Evolutionary conservation across 2,329 filamentous ascomycete genomes (phyloP).

Genomic region (Cryphonectria carpinicola): DNA sequence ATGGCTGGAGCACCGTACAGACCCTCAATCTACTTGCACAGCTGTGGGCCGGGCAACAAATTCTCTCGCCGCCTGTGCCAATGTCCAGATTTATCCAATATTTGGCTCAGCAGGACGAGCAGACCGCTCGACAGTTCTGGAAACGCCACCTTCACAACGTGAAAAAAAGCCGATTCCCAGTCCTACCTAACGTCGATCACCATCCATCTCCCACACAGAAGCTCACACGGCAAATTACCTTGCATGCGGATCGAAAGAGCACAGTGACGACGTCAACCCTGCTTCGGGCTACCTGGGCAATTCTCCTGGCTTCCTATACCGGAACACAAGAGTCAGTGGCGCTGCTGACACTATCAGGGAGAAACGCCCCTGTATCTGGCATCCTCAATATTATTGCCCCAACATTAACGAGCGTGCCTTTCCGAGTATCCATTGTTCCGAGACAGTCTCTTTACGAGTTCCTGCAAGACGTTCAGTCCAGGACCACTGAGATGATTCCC

Average conservation of each 20-base stretch:
- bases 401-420: background rate
- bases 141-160: background rate
- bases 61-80: background rate
- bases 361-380: background rate
- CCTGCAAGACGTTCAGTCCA: background rate
- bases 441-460: background rate
- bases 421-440: background rate
- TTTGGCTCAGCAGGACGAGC: background rate
- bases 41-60: background rate
- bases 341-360: background rate
- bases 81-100: background rate
- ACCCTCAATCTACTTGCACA: background rate
- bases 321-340: background rate
- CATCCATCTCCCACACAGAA: background rate
- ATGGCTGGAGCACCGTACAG: slow-evolving; percentile 53
- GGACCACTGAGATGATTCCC: slow-evolving; percentile 47
- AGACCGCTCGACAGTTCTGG: background rate
- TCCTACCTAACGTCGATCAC: background rate
- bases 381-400: background rate
- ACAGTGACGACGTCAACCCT: background rate
- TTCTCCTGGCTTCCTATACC: background rate
- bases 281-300: background rate
- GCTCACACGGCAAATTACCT: background rate
- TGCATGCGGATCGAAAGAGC: background rate
- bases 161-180: background rate